phyloP scores from a whole-genome alignment of 177 flowering plant genomes.

The Vitis hybrid region DNA sequence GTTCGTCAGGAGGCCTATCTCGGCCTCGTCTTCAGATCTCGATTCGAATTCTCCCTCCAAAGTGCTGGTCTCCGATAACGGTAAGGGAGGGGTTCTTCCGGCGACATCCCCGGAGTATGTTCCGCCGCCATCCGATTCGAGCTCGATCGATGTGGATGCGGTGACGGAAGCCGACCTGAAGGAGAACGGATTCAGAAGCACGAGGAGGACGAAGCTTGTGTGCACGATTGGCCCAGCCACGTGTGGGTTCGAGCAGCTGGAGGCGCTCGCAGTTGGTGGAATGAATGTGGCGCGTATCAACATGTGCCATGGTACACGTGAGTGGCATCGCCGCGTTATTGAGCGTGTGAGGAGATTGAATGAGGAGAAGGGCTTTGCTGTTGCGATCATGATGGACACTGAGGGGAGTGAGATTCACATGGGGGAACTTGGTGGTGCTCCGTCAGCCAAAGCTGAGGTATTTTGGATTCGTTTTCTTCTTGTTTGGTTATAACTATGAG shows the following conservation, averaged over 20 bases:
- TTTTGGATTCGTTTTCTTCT: not conserved
- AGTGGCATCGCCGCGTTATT: slow-evolving; percentile 85
- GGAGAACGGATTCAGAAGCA: slow-evolving; percentile 86
- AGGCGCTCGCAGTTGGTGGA: slow-evolving; percentile 92
- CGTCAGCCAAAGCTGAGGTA: slow-evolving; percentile 92
- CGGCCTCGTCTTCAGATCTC: slow-evolving; percentile 29
- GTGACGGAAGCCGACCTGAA: slow-evolving; percentile 86
- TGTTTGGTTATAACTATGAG: not conserved
- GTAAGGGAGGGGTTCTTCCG: slow-evolving; percentile 10
- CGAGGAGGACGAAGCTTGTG: slow-evolving; percentile 67
- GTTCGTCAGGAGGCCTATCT: slow-evolving; percentile 8
- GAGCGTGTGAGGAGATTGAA: slow-evolving; percentile 73
- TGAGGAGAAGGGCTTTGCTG: slow-evolving; percentile 93
- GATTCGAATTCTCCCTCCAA: slow-evolving; percentile 17
- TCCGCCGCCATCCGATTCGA: slow-evolving; percentile 8
- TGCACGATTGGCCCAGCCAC: slow-evolving; percentile 77
- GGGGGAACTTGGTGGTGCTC: slow-evolving; percentile 94
- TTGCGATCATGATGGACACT: slow-evolving; percentile 98
- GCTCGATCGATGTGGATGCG: slow-evolving; percentile 59
- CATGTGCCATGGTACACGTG: slow-evolving; percentile 95
- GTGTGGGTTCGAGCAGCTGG: slow-evolving; percentile 82
- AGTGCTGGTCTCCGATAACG: slow-evolving; percentile 26
- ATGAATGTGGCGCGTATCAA: slow-evolving; percentile 99
- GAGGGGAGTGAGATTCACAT: slow-evolving; percentile 99
- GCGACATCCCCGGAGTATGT: not conserved